These are phyloP conservation scores for Neonectria coccinea DNA, from an alignment of 2,329 filamentous ascomycete genomes.

Conservation along the genomic window DNA sequence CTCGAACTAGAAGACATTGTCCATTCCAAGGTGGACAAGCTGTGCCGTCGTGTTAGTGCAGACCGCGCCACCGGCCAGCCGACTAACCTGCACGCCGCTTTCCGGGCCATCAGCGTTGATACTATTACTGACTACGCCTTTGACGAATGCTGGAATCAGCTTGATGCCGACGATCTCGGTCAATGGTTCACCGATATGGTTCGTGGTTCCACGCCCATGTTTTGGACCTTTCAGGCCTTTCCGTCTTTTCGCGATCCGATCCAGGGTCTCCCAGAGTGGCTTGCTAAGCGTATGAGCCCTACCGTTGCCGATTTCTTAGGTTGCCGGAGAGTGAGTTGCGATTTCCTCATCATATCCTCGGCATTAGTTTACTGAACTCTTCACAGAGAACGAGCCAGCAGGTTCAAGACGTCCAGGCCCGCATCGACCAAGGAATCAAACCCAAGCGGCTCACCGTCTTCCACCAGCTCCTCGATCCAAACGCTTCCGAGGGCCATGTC, in stretches of 20 bases:
- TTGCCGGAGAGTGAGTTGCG: constrained; percentile 1
- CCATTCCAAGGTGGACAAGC: constrained; percentile 45
- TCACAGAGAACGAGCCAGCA: constrained; percentile 20
- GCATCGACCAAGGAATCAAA: constrained; percentile 17
- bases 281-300: constrained; percentile 19
- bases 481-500: constrained; percentile 11
- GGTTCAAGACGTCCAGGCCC: constrained; percentile 16
- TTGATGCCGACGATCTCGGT: constrained; percentile 26
- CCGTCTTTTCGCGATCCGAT: constrained; percentile 11
- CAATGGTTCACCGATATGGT: constrained; percentile 31
- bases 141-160: constrained; percentile 33
- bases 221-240: constrained; percentile 28
- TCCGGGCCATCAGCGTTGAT: constrained; percentile 31
- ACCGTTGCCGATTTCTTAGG: constrained; percentile 22
- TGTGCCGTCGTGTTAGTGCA: constrained; percentile 34
- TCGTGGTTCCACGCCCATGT: constrained; percentile 16
- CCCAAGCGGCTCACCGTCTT: constrained; percentile 21
- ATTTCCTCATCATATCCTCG: not conserved
- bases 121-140: constrained; percentile 36
- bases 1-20: constrained; percentile 52
- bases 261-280: constrained; percentile 12
- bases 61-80: constrained; percentile 10
- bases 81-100: constrained; percentile 27
- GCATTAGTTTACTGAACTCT: not conserved
- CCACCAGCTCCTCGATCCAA: constrained; percentile 23